A percentile compares a stretch with the other conserved stretches of the same genome.
Conservation (phyloP, 2,329 filamentous ascomycete species). For the Arachnomyces sp. region DNA sequence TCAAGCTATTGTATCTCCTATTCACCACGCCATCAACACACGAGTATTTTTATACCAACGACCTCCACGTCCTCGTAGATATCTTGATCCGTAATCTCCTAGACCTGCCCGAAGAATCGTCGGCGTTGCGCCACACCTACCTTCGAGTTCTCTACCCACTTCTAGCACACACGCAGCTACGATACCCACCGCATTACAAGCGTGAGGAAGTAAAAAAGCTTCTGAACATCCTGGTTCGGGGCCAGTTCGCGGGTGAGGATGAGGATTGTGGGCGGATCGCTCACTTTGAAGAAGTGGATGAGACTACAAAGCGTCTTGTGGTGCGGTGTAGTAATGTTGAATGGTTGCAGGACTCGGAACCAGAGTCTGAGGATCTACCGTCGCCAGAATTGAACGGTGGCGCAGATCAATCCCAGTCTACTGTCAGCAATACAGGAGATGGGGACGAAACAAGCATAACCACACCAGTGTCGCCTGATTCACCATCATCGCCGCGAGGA, state of each 20-base stretch:
- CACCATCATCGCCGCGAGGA: constrained; percentile 32
- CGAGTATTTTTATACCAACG: constrained; percentile 98
- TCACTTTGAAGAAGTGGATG: constrained; percentile 43
- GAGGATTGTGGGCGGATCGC: constrained; percentile 37
- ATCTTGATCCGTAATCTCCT: constrained; percentile 96
- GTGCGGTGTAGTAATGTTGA: constrained; percentile 37
- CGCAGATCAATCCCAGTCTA: constrained; percentile 8
- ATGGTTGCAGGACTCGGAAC: constrained; percentile 34
- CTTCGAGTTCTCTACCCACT: constrained; percentile 85
- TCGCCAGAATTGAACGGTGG: constrained; percentile 9
- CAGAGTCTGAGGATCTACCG: constrained; percentile 17
- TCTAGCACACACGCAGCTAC: constrained; percentile 83
- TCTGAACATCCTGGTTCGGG: constrained; percentile 62
- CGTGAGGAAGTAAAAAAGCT: constrained; percentile 72
- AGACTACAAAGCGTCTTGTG: constrained; percentile 41
- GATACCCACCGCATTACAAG: constrained; percentile 83
- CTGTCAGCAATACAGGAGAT: constrained; percentile 20
- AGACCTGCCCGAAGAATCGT: constrained; percentile 76
- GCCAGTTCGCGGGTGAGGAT: constrained; percentile 55
- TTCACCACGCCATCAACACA: constrained; percentile 88
- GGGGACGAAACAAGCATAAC: constrained; percentile 30
- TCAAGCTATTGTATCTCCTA: constrained; percentile 89
- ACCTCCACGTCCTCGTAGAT: constrained; percentile 85
- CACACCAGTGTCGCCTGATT: constrained; percentile 35
- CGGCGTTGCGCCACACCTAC: constrained; percentile 78